phyloP scores from a whole-genome alignment of 768 basidiomycete genomes.

The Lactarius quietus region DNA sequence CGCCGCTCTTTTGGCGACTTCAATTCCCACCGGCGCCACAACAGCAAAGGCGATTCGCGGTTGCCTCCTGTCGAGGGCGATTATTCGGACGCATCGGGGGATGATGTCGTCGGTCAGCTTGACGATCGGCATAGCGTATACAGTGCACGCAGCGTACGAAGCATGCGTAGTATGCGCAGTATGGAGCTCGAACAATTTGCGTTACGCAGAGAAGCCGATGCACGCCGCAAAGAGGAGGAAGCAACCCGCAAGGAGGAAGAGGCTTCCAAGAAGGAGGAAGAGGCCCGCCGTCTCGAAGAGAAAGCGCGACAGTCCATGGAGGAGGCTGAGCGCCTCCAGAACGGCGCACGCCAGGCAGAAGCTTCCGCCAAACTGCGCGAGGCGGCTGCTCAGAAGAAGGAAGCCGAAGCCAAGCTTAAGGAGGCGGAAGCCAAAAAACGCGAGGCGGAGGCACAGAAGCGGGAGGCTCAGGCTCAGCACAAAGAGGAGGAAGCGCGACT shows the following conservation, averaged over 20 bases:
- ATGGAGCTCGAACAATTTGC: slow-evolving; percentile 27
- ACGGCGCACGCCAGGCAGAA: slow-evolving; percentile 28
- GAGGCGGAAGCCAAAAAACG: slow-evolving; percentile 33
- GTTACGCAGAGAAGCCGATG: slow-evolving; percentile 23
- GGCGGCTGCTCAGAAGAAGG: slow-evolving; percentile 22
- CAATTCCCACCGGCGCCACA: slow-evolving; percentile 12
- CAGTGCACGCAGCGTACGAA: slow-evolving; percentile 18
- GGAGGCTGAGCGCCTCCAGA: slow-evolving; percentile 26
- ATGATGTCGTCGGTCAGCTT: slow-evolving; percentile 21
- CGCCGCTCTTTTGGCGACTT: slow-evolving; percentile 23
- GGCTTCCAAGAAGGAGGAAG: slow-evolving; percentile 27
- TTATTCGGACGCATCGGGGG: slow-evolving; percentile 17
- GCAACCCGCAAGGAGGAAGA: slow-evolving; percentile 34
- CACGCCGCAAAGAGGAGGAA: slow-evolving; percentile 28
- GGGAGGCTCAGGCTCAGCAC: slow-evolving; percentile 34
- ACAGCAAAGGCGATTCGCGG: slow-evolving; percentile 21
- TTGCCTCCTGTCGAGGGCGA: slow-evolving; percentile 12
- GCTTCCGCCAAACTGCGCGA: slow-evolving; percentile 28
- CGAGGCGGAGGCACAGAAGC: slow-evolving; percentile 35
- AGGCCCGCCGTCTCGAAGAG: slow-evolving; percentile 28
- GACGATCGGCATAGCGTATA: slow-evolving; percentile 21
- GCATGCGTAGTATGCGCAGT: slow-evolving; percentile 21
- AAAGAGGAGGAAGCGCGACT: slow-evolving; percentile 34
- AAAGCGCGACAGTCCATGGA: slow-evolving; percentile 25
- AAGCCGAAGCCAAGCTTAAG: slow-evolving; percentile 26